phyloP scores from a whole-genome alignment of 1,284 basidiomycete genomes.

The Tetrapyrgos nigripes region DNA sequence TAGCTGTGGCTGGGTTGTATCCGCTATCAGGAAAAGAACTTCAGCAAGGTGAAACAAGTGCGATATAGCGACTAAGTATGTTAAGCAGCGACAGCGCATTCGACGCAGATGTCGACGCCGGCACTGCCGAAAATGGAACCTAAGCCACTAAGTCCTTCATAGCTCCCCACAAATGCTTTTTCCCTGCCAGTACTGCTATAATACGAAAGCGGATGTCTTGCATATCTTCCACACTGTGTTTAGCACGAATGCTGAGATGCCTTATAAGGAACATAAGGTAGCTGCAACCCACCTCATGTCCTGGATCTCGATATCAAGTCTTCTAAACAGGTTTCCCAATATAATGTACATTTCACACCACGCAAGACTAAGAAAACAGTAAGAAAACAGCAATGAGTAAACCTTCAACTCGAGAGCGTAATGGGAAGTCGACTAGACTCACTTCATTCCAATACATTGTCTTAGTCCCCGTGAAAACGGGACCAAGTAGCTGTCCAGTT shows the following conservation, averaged over 20 bases:
- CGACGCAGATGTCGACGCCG: too few relatives aligned
- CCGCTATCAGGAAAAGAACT: too few relatives aligned
- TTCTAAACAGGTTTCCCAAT: slow-evolving; percentile 8
- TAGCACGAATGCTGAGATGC: too few relatives aligned
- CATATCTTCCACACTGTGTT: background rate
- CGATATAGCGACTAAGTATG: too few relatives aligned
- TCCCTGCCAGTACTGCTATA: background rate
- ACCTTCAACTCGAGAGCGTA: background rate
- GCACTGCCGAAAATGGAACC: too few relatives aligned
- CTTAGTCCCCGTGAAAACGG: slow-evolving; percentile 10
- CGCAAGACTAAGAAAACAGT: too few relatives aligned
- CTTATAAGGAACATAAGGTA: too few relatives aligned
- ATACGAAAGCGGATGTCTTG: background rate
- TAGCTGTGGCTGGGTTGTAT: too few relatives aligned
- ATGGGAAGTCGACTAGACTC: too few relatives aligned
- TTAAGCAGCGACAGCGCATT: too few relatives aligned
- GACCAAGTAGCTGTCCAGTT: slow-evolving; percentile 17
- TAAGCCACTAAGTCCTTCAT: background rate
- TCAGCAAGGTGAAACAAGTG: too few relatives aligned
- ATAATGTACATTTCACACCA: slow-evolving; percentile 11
- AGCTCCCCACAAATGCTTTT: background rate
- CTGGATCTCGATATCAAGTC: slow-evolving; percentile 2
- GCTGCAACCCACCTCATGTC: background rate
- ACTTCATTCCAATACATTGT: slow-evolving; percentile 11
- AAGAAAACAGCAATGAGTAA: background rate